A percentile compares a stretch with the other conserved stretches of the same genome.
Conservation (phyloP, 2,329 filamentous ascomycete species). For the Paraphaeosphaeria sporulosa region DNA sequence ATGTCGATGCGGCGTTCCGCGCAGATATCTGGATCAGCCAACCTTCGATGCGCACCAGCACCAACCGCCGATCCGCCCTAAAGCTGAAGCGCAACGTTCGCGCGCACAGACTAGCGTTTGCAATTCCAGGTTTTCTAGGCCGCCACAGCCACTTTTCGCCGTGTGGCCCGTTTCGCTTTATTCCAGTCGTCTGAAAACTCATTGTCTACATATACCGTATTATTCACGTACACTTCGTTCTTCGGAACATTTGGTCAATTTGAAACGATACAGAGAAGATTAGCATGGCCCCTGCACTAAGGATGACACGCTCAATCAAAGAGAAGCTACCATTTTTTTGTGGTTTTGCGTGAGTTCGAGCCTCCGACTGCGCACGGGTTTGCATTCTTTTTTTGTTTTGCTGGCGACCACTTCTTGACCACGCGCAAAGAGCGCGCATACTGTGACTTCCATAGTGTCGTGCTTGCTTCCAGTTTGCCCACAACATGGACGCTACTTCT, state of each 20-base stretch:
- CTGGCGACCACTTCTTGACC: not conserved
- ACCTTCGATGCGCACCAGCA: not conserved
- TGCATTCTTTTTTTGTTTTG: not conserved
- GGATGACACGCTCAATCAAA: conserved; percentile 72
- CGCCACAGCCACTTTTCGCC: not conserved
- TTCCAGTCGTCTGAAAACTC: no score
- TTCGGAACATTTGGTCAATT: conserved; percentile 31
- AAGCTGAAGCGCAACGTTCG: not conserved
- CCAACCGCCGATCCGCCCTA: not conserved
- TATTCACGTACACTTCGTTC: not conserved
- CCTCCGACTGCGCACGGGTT: conserved; percentile 1
- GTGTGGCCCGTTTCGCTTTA: not conserved
- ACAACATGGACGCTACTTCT: no score
- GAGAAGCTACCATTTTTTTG: conserved; percentile 25
- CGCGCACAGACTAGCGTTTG: not conserved
- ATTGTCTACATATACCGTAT: not conserved
- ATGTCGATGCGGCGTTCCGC: not conserved
- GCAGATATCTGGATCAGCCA: not conserved
- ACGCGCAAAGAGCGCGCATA: no score
- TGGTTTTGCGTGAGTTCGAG: conserved; percentile 8
- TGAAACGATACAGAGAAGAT: conserved; percentile 49
- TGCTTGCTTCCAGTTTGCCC: no score
- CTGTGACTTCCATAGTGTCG: no score
- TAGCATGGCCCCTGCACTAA: conserved; percentile 75
- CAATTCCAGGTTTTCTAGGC: not conserved